These are phyloP conservation scores for Plectosphaerella cucumerina DNA, from an alignment of 2,329 filamentous ascomycete genomes.

Conservation along the genomic window DNA sequence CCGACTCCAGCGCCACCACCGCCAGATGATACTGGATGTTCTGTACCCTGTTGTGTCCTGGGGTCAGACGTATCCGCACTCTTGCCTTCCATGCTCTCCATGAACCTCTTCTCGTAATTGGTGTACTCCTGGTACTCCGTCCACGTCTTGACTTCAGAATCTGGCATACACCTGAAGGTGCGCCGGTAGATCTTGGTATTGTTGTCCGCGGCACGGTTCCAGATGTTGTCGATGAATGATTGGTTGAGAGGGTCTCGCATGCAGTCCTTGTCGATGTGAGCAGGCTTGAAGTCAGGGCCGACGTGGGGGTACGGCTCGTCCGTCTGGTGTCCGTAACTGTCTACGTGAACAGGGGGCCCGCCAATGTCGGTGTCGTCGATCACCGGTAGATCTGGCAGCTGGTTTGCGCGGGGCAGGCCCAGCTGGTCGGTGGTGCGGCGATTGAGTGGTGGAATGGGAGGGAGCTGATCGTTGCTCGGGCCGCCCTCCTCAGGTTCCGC, in stretches of 20 bases:
- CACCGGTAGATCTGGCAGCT: constrained; percentile 65
- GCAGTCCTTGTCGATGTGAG: constrained; percentile 79
- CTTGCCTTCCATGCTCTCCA: constrained; percentile 59
- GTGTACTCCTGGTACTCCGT: constrained; percentile 84
- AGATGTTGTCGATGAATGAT: constrained; percentile 80
- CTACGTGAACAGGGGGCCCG: constrained; percentile 60
- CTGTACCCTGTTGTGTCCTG: constrained; percentile 17
- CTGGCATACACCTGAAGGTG: constrained; percentile 95
- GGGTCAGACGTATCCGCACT: constrained; percentile 46
- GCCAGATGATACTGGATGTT: constrained; percentile 10
- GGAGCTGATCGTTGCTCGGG: constrained; percentile 44
- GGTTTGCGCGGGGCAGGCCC: constrained; percentile 63
- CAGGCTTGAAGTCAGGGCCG: constrained; percentile 66
- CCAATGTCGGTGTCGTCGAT: constrained; percentile 80
- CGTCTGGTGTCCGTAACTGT: constrained; percentile 45
- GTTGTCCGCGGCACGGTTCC: constrained; percentile 83
- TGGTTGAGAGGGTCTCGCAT: constrained; percentile 87
- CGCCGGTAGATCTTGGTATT: constrained; percentile 92
- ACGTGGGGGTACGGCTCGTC: constrained; percentile 45
- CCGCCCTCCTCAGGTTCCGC: constrained; percentile 15
- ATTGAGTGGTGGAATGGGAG: constrained; percentile 53
- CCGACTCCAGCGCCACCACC: constrained; percentile 35
- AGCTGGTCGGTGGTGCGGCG: constrained; percentile 63
- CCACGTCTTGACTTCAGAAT: constrained; percentile 92
- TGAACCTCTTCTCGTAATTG: constrained; percentile 74